Conservation (phyloP, 1,139 yeast genomes). For the Pneumocystis canis region DNA sequence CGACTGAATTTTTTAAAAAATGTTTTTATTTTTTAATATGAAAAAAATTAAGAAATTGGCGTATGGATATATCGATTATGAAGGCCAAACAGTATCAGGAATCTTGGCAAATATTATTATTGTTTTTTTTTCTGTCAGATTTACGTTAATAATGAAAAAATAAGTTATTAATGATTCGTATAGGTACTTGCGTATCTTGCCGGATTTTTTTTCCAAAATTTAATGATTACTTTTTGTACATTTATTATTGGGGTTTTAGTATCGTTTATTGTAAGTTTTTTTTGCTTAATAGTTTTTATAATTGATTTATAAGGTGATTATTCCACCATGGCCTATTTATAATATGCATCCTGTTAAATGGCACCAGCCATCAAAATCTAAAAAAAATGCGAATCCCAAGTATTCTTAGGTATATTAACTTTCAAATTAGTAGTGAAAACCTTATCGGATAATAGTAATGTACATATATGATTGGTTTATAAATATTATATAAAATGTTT, state of each 20-base stretch:
- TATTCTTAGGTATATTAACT: neutral
- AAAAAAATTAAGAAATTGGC: neutral
- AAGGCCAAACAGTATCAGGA: neutral
- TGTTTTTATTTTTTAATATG: neutral
- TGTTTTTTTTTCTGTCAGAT: neutral
- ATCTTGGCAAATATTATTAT: neutral
- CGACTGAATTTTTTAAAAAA: neutral
- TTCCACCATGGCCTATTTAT: conserved; percentile 11
- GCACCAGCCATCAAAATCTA: neutral
- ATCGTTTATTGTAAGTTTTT: conserved; percentile 3
- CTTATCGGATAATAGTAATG: neutral
- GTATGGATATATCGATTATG: neutral
- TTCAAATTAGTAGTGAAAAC: neutral
- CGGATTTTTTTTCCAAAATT: neutral
- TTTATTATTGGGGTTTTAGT: conserved; percentile 2
- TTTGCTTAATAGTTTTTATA: neutral
- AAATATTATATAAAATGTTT: neutral
- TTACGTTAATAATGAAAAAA: neutral
- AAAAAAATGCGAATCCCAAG: neutral
- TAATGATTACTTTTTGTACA: conserved; percentile 2
- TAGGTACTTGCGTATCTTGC: neutral
- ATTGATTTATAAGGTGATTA: conserved; percentile 1
- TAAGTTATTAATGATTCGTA: neutral
- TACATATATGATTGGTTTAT: neutral
- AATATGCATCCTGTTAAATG: conserved; percentile 2